Conservation (phyloP, 2,329 filamentous ascomycete genomes). For the Cordyceps farinosa region DNA sequence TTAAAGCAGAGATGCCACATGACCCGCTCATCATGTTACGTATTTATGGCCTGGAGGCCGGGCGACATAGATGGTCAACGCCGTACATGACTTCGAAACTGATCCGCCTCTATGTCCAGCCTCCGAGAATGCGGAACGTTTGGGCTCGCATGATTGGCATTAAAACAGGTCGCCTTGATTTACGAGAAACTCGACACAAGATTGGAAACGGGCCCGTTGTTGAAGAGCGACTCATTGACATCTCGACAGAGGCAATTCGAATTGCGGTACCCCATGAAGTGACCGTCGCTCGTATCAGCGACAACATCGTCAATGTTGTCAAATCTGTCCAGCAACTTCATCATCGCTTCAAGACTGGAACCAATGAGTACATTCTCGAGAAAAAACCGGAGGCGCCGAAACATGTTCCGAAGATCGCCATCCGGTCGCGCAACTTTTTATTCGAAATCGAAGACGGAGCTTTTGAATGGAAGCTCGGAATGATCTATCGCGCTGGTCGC, state of each 20-base stretch:
- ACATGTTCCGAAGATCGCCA: slow-evolving; percentile 76
- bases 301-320: slow-evolving; percentile 83
- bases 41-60: slow-evolving; percentile 75
- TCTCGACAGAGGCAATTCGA: slow-evolving; percentile 80
- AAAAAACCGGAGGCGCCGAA: slow-evolving; percentile 86
- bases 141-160: slow-evolving; percentile 87
- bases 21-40: slow-evolving; percentile 93
- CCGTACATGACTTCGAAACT: slow-evolving; percentile 77
- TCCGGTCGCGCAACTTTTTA: slow-evolving; percentile 76
- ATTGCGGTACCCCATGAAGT: slow-evolving; percentile 88
- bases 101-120: slow-evolving; percentile 80
- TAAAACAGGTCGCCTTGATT: slow-evolving; percentile 75
- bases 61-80: slow-evolving; percentile 80
- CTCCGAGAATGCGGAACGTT: slow-evolving; percentile 73
- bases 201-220: slow-evolving; percentile 53
- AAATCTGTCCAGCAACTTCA: slow-evolving; percentile 91
- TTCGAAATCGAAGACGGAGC: slow-evolving; percentile 94
- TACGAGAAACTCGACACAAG: slow-evolving; percentile 73
- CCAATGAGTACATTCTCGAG: slow-evolving; percentile 81
- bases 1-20: slow-evolving; percentile 83
- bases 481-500: slow-evolving; percentile 87
- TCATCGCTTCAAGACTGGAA: slow-evolving; percentile 83
- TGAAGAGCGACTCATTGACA: slow-evolving; percentile 78
- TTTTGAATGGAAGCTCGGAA: slow-evolving; percentile 95
- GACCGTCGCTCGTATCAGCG: slow-evolving; percentile 83